These are phyloP conservation scores for Apiospora malaysiana DNA, from an alignment of 2,329 filamentous ascomycete species.

Conservation along the genomic window DNA sequence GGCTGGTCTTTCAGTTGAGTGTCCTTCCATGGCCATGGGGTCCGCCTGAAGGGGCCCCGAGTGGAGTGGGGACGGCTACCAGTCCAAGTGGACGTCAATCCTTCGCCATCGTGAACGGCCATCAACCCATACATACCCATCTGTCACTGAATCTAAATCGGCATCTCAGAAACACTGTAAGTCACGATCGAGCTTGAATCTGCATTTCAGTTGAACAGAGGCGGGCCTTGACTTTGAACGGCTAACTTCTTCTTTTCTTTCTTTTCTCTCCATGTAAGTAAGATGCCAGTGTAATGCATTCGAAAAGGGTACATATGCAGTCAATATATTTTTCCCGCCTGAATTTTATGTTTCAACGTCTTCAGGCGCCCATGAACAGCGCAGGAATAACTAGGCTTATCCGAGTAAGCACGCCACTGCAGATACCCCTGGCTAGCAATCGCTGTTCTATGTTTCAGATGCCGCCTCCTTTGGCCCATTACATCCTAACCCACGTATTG, in stretches of 20 bases:
- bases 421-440: conserved; percentile 15
- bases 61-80: neutral
- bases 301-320: neutral
- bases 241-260: too few species aligned
- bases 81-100: conserved; percentile 5
- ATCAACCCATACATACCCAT: neutral
- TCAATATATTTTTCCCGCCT: neutral
- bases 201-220: neutral
- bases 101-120: neutral
- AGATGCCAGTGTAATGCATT: too few species aligned
- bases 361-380: neutral
- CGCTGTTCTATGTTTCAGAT: conserved; percentile 23
- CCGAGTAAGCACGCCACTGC: conserved; percentile 19
- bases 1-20: neutral
- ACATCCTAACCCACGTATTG: neutral
- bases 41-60: conserved; percentile 7
- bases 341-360: neutral
- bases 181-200: neutral
- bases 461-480: conserved; percentile 14
- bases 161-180: neutral
- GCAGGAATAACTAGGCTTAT: neutral
- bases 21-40: neutral
- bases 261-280: neutral
- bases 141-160: conserved; percentile 16
- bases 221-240: neutral